Percentiles rank a stretch among this genome's conserved stretches.
Conservation (phyloP, 139 green algal species). For the Tetradesmus obliquus region DNA sequence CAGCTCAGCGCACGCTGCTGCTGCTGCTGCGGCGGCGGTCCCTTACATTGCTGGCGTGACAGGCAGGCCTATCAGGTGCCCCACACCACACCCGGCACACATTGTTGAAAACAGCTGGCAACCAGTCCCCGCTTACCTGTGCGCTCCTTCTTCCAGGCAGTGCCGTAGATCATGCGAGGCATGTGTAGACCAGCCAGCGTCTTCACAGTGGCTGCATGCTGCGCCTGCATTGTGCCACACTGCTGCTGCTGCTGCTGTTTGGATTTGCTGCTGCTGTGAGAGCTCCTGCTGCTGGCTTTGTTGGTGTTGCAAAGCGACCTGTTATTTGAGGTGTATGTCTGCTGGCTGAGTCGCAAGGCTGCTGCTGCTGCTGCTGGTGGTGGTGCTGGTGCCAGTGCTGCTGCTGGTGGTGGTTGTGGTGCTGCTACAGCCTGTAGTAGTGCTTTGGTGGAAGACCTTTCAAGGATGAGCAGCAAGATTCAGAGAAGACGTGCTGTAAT, state of each 20-base stretch:
- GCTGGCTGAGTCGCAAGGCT: too few species aligned
- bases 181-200: constrained; percentile 7
- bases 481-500: too few species aligned
- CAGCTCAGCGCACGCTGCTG: too few species aligned
- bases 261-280: neutral
- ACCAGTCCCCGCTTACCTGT: neutral
- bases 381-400: too few species aligned
- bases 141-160: constrained; percentile 30
- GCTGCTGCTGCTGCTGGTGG: too few species aligned
- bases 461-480: too few species aligned
- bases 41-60: neutral
- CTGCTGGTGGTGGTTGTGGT: neutral
- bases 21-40: too few species aligned
- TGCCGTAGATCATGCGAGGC: constrained; percentile 36
- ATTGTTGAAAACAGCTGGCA: neutral
- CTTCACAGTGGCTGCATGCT: constrained; percentile 3
- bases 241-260: neutral
- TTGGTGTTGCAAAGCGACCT: neutral
- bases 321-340: too few species aligned
- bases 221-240: neutral
- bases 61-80: too few species aligned
- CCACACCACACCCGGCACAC: neutral
- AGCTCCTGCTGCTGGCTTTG: neutral
- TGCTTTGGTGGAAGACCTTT: too few species aligned
- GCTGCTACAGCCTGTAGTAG: too few species aligned